These are phyloP conservation scores for Syzygium malaccense DNA, from an alignment of 441 rosid genomes.

Conservation along the genomic window DNA sequence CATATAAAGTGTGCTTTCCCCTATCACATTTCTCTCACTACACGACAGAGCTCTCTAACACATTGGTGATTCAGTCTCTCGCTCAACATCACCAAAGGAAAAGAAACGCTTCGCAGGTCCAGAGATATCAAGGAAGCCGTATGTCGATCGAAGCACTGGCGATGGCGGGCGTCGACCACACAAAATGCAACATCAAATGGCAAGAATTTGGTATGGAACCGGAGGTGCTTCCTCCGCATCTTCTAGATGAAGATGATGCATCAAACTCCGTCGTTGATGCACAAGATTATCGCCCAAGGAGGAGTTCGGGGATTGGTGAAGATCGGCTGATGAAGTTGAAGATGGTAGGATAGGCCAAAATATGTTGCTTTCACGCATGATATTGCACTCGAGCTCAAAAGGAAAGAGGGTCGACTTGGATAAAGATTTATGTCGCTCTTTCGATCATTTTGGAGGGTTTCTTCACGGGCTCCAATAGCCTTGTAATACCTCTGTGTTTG, in stretches of 20 bases:
- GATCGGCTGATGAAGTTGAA: background rate
- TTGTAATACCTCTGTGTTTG: background rate
- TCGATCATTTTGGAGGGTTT: background rate
- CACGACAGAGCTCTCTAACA: background rate
- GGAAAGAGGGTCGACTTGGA: background rate
- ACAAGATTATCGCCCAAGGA: background rate
- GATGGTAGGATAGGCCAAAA: constrained; percentile 3
- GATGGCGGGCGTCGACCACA: constrained; percentile 35
- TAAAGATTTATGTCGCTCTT: background rate
- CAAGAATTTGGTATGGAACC: background rate
- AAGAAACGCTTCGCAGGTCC: background rate
- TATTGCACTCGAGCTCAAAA: background rate
- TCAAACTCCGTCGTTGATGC: background rate
- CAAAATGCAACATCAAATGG: constrained; percentile 22
- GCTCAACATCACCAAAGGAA: too few species aligned
- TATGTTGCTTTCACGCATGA: background rate
- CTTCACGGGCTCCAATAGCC: background rate
- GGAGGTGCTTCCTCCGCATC: constrained; percentile 12
- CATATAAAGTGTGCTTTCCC: background rate
- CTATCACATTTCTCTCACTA: background rate
- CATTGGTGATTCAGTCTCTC: too few species aligned
- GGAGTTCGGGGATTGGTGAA: background rate
- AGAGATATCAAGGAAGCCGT: background rate
- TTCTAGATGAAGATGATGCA: constrained; percentile 3
- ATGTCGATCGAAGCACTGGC: constrained; percentile 44